Evolutionary conservation across 352 stramenopile species (phyloP).

Genomic region (Globisporangium alternatum): DNA sequence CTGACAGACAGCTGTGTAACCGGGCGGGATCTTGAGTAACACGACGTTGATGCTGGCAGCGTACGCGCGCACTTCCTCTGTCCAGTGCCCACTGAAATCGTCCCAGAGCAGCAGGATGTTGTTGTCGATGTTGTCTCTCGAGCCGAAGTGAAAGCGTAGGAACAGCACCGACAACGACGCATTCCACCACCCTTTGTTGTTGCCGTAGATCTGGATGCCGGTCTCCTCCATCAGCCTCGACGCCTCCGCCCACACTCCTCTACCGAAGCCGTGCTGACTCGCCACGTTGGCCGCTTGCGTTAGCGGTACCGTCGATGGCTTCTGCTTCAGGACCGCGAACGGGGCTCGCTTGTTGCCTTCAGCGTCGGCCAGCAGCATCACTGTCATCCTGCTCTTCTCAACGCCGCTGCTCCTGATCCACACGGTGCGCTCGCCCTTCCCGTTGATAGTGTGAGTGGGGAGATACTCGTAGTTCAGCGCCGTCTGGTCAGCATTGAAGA

Average conservation of each 20-base stretch:
- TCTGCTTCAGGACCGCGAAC: conserved; percentile 24
- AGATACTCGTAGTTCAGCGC: conserved; percentile 28
- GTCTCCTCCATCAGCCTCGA: conserved; percentile 11
- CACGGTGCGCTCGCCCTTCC: conserved; percentile 14
- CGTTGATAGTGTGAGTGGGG: conserved; percentile 18
- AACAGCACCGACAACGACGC: not conserved
- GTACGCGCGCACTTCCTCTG: not conserved
- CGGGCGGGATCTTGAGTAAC: conserved; percentile 15
- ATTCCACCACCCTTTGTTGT: conserved; percentile 21
- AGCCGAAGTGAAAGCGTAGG: not conserved
- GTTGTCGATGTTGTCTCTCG: not conserved
- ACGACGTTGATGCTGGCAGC: not conserved
- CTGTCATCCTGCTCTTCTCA: conserved; percentile 21
- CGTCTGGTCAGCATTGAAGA: conserved; percentile 27
- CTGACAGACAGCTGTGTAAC: conserved; percentile 20
- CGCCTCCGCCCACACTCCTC: conserved; percentile 22
- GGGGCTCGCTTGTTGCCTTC: conserved; percentile 16
- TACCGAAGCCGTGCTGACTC: conserved; percentile 26
- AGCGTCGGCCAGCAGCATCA: conserved; percentile 17
- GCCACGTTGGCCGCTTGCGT: conserved; percentile 17
- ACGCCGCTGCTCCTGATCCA: conserved; percentile 20
- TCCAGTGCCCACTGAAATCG: not conserved
- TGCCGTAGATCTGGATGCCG: conserved; percentile 20
- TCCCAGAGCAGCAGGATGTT: not conserved
- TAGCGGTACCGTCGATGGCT: conserved; percentile 5